phyloP scores from a whole-genome alignment of 192 early-diverging fungal genomes.

The Mortierella alpina region DNA sequence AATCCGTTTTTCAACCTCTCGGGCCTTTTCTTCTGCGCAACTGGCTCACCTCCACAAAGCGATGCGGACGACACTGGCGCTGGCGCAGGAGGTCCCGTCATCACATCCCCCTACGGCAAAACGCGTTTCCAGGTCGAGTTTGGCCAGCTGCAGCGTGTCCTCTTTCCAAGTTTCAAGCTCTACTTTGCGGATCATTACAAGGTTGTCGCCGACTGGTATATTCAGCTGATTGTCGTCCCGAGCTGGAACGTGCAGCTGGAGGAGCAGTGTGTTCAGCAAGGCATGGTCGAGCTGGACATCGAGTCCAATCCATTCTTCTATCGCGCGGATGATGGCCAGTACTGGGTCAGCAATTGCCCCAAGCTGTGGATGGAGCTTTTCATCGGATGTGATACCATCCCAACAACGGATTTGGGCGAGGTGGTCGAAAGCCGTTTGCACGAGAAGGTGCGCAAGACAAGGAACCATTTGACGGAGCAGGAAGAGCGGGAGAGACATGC shows the following conservation, averaged over 20 bases:
- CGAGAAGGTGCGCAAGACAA: slow-evolving; percentile 51
- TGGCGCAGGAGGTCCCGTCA: slow-evolving; percentile 48
- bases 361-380: slow-evolving; percentile 55
- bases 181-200: slow-evolving; percentile 52
- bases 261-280: slow-evolving; percentile 44
- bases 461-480: slow-evolving; percentile 39
- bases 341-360: slow-evolving; percentile 49
- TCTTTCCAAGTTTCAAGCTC: slow-evolving; percentile 49
- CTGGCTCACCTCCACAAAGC: slow-evolving; percentile 40
- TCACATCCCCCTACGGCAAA: slow-evolving; percentile 43
- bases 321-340: slow-evolving; percentile 48
- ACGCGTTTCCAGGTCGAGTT: slow-evolving; percentile 52
- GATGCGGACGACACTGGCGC: slow-evolving; percentile 42
- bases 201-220: slow-evolving; percentile 53
- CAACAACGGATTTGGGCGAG: slow-evolving; percentile 47
- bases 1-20: slow-evolving; percentile 51
- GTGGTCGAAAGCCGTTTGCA: slow-evolving; percentile 45
- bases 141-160: slow-evolving; percentile 41
- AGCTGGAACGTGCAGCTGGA: slow-evolving; percentile 48
- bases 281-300: slow-evolving; percentile 48
- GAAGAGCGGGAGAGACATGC: slow-evolving; percentile 51
- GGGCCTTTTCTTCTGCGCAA: slow-evolving; percentile 49
- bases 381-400: slow-evolving; percentile 53
- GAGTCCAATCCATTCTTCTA: slow-evolving; percentile 49
- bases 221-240: slow-evolving; percentile 48